A percentile compares a stretch with the other conserved stretches of the same genome.
These are phyloP conservation scores for Metschnikowia hibisci DNA, from an alignment of 805 yeast species.

Conservation along the genomic window DNA sequence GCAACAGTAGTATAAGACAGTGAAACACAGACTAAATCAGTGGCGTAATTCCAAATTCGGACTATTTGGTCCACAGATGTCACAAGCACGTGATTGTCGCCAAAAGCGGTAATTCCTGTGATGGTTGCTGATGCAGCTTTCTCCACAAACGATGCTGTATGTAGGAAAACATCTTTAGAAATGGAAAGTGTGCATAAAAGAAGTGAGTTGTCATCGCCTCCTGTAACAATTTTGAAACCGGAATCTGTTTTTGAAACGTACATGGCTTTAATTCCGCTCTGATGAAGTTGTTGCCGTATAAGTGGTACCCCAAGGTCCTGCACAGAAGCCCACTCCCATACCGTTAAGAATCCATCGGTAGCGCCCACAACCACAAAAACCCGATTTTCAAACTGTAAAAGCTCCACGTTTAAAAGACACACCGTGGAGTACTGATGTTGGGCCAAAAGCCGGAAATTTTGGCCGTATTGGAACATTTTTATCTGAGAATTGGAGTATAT, in stretches of 20 bases:
- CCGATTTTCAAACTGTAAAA: constrained; percentile 30
- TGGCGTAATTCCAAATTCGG: constrained; percentile 53
- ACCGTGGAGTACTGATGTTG: constrained; percentile 62
- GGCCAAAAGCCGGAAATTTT: constrained; percentile 41
- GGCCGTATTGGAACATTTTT: constrained; percentile 57
- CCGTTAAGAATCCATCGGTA: constrained; percentile 75
- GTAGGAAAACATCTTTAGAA: constrained; percentile 14
- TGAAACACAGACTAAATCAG: constrained; percentile 25
- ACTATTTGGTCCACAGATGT: constrained; percentile 84
- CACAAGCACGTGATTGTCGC: constrained; percentile 37
- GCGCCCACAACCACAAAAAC: constrained; percentile 50
- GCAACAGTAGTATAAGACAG: constrained; percentile 75
- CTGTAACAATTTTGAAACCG: constrained; percentile 50
- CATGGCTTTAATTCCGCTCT: constrained; percentile 77
- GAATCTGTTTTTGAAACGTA: constrained; percentile 20
- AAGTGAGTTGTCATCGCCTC: constrained; percentile 90
- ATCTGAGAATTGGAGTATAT: constrained; percentile 86
- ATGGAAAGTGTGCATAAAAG: constrained; percentile 20
- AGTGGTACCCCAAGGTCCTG: constrained; percentile 25
- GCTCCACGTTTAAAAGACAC: constrained; percentile 64
- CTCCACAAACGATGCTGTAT: constrained; percentile 32
- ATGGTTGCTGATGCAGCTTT: constrained; percentile 85
- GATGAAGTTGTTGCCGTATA: constrained; percentile 60
- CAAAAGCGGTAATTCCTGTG: constrained; percentile 51
- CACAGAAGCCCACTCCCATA: constrained; percentile 39